Evolutionary conservation across 371 early-diverging fungal species (phyloP).

Genomic region (Mucor circinelloides): DNA sequence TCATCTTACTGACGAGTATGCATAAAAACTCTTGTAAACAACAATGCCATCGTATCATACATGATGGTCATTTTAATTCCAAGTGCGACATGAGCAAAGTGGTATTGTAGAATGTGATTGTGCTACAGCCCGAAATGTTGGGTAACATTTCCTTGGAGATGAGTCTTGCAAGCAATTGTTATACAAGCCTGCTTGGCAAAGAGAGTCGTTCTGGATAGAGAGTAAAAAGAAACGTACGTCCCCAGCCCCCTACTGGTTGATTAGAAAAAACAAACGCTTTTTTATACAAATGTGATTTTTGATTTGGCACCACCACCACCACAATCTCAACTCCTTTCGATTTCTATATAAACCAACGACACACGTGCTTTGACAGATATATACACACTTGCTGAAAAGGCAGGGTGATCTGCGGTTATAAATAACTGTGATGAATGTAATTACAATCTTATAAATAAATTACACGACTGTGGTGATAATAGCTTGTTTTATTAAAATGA

Average conservation of each 20-base stretch:
- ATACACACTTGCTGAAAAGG: neutral
- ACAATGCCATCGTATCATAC: neutral
- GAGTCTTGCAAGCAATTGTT: neutral
- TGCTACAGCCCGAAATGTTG: neutral
- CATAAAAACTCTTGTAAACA: neutral
- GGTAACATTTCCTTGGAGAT: neutral
- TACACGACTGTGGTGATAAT: neutral
- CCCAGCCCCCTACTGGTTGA: neutral
- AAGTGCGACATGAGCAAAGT: neutral
- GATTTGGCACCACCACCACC: neutral
- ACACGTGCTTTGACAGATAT: neutral
- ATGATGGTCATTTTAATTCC: neutral
- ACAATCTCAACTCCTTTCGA: neutral
- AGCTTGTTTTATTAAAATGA: neutral
- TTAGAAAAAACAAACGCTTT: neutral
- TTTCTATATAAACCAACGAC: neutral
- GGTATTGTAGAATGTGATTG: slow-evolving; percentile 4
- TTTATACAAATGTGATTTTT: neutral
- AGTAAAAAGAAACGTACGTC: neutral
- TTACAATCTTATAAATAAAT: neutral
- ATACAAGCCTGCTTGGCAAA: slow-evolving; percentile 1
- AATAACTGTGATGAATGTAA: neutral
- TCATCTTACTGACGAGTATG: neutral
- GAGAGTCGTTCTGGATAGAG: neutral
- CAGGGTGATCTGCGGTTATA: neutral